Evolutionary conservation across 2,329 filamentous ascomycete genomes (phyloP), one percentile per base, ranked within the genome.

Genomic region (Neonectria neomacrospora): DNA sequence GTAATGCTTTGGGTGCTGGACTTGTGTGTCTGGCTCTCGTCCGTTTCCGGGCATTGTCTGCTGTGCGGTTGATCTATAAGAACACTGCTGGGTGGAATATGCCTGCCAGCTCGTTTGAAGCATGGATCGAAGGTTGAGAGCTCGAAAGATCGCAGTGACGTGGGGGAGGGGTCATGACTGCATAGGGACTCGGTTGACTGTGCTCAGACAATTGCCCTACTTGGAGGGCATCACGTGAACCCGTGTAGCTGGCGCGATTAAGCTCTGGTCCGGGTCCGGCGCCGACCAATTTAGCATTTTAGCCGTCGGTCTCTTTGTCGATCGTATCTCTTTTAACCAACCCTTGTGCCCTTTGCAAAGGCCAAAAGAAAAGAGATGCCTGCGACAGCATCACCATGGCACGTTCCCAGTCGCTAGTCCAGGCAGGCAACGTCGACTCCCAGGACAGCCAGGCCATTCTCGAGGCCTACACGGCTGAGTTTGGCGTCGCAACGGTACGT

Each of bases 371-470:
- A 18, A 28, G 69, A 58, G 57, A 73, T 74, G 71, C 60, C 45
- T 42, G 41, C 28, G 22, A 56, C 52, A 53, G 51, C 41, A 47
- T 57, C 58, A 67, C 53, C 26, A 80, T 80, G 77, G 72, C 71
- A 61, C 66, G 66, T 20, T 63, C 70, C 34, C 61, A 67, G 58
- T 74, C 70, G 67, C 67, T 78, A 37, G 61, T 52, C 48, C 66
- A 73, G 51, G 75, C 74, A 76, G 78, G 75, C 55, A 71, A 63
- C 60, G 72, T 75, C 63, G 80, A 81, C 57, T 78, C 80, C 8
- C 81, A 83, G 67, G 81, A 83, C 68, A 83, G 79, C 73, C 81
- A 83, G 71, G 72, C 75, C 26, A 72, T 83, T 26, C 67, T 80
- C 2, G 75, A 79, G 37, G 74, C 74, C 58, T 76, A 81, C 66